These are phyloP conservation scores for Sporormia fimetaria DNA, from an alignment of 495 filamentous ascomycete species.

Conservation along the genomic window DNA sequence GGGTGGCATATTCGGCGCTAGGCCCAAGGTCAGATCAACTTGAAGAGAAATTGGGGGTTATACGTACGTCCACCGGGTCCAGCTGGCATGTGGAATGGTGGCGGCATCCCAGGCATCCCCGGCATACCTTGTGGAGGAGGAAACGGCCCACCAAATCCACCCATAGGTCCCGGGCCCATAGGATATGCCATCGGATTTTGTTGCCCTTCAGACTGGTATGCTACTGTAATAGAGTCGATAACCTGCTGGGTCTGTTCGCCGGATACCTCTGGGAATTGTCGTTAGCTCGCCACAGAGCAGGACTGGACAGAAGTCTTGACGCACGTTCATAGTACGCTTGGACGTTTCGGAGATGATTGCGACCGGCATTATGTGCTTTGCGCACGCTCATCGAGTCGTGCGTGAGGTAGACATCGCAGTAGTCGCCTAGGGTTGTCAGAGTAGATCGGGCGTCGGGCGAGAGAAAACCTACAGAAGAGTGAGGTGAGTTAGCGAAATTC, in stretches of 20 bases:
- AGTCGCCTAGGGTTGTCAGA: constrained; percentile 56
- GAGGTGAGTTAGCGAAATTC: constrained; percentile 40
- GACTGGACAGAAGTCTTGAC: constrained; percentile 14
- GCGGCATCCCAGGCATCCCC: constrained; percentile 29
- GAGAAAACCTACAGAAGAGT: constrained; percentile 58
- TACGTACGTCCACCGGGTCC: constrained; percentile 19
- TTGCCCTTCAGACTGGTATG: constrained; percentile 89
- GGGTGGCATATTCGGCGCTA: background rate
- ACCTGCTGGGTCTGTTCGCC: constrained; percentile 97
- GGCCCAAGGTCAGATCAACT: background rate
- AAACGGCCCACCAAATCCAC: constrained; percentile 35
- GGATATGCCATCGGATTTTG: constrained; percentile 66
- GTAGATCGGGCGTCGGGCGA: background rate
- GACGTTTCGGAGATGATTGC: constrained; percentile 94
- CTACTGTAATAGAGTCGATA: constrained; percentile 91
- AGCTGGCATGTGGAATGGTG: constrained; percentile 27
- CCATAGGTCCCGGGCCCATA: constrained; percentile 27
- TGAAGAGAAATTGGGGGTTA: constrained; percentile 1
- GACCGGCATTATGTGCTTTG: constrained; percentile 92
- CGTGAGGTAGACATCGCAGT: constrained; percentile 99
- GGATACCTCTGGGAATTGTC: constrained; percentile 61
- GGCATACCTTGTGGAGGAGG: constrained; percentile 37
- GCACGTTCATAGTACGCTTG: constrained; percentile 96
- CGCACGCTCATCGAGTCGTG: constrained; percentile 99
- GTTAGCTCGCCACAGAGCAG: background rate